Conservation (phyloP, 2,329 filamentous ascomycete genomes). For the Xylaria arbuscula region DNA sequence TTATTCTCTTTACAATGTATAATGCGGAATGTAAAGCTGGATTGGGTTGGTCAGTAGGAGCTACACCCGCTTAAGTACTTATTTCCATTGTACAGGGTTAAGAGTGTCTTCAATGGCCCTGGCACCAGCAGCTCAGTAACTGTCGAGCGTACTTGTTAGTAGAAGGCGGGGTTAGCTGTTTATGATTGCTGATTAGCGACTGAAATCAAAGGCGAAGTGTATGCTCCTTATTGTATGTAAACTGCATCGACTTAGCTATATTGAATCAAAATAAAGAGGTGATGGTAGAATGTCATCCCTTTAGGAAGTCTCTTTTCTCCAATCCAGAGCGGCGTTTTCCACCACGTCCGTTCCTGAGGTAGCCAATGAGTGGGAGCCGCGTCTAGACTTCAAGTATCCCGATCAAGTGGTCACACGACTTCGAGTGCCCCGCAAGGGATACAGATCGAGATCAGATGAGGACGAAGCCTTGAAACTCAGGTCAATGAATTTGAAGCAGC, state of each 20-base stretch:
- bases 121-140: neutral
- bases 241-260: neutral
- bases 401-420: conserved; percentile 47
- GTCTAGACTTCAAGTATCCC: conserved; percentile 36
- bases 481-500: conserved; percentile 31
- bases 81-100: neutral
- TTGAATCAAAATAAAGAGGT: neutral
- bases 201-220: neutral
- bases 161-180: conserved; percentile 3
- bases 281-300: neutral
- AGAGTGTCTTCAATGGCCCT: neutral
- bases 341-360: conserved; percentile 16
- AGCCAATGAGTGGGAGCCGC: conserved; percentile 40
- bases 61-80: conserved; percentile 1
- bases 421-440: conserved; percentile 41
- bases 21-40: neutral
- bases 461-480: conserved; percentile 29
- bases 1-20: neutral
- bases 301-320: neutral
- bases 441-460: conserved; percentile 42
- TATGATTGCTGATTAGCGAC: neutral
- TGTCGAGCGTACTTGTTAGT: neutral
- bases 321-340: neutral
- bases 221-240: neutral
- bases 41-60: neutral